Conservation (phyloP, 768 basidiomycete species). For the Gelatoporia subvermispora region DNA sequence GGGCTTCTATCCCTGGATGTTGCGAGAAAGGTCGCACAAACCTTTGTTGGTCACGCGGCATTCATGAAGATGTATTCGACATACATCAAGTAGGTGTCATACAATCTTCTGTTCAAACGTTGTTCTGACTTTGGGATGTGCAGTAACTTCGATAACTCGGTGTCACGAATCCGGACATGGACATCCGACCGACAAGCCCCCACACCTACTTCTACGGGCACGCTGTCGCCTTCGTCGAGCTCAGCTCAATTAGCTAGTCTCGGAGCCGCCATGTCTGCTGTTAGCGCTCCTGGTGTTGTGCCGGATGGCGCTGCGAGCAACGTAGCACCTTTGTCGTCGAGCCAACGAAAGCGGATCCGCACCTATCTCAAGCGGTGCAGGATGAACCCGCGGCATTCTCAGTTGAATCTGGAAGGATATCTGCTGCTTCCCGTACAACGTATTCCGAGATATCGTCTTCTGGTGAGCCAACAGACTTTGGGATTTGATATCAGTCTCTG, state of each 20-base stretch:
- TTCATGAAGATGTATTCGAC: conserved; percentile 99
- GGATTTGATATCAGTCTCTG: not conserved
- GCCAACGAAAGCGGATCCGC: conserved; percentile 86
- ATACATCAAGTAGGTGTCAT: conserved; percentile 82
- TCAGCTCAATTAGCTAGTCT: conserved; percentile 59
- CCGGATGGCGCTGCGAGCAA: conserved; percentile 35
- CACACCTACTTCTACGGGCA: conserved; percentile 34
- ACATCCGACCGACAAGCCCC: conserved; percentile 46
- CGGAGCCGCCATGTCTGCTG: conserved; percentile 50
- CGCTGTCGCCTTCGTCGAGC: conserved; percentile 56
- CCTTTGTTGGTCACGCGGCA: conserved; percentile 90
- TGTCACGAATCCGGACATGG: conserved; percentile 88
- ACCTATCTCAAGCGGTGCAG: conserved; percentile 87
- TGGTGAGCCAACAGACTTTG: conserved; percentile 53
- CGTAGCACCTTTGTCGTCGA: conserved; percentile 58
- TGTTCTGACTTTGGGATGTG: conserved; percentile 1
- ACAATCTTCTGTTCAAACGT: conserved; percentile 8
- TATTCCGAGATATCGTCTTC: conserved; percentile 91
- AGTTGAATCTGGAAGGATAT: conserved; percentile 92
- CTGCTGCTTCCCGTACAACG: conserved; percentile 92
- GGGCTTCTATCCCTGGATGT: conserved; percentile 71
- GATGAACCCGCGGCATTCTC: conserved; percentile 84
- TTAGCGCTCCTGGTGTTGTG: conserved; percentile 40
- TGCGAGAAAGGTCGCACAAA: conserved; percentile 78
- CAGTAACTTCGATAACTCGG: conserved; percentile 92